These are phyloP conservation scores for Scedosporium dehoogii DNA, from an alignment of 2,329 filamentous ascomycete species.

Conservation along the genomic window DNA sequence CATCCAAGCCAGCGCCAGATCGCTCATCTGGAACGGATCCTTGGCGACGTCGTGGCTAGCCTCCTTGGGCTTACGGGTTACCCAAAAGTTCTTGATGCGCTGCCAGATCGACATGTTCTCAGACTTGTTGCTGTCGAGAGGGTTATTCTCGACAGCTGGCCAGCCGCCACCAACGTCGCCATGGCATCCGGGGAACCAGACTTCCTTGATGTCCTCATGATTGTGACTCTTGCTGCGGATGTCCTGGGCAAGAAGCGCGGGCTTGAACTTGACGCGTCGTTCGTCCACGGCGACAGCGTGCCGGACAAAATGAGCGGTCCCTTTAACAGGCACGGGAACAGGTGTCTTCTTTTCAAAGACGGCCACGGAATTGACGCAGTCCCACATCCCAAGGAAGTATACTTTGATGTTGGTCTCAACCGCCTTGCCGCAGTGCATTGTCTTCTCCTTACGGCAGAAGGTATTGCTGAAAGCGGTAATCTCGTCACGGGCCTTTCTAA, in stretches of 20 bases:
- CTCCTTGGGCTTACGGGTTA: conserved; percentile 21
- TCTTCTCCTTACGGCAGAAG: conserved; percentile 30
- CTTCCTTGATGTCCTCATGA: conserved; percentile 50
- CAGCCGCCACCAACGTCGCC: conserved; percentile 73
- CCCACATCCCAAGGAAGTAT: conserved; percentile 46
- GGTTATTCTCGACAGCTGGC: conserved; percentile 32
- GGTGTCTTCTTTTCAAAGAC: conserved; percentile 27
- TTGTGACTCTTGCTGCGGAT: conserved; percentile 16
- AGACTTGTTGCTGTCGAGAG: conserved; percentile 44
- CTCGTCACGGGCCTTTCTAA: conserved; percentile 20
- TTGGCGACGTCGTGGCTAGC: conserved; percentile 17
- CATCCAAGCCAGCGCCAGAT: conserved; percentile 63
- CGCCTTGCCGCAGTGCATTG: conserved; percentile 8
- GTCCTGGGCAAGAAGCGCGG: conserved; percentile 35
- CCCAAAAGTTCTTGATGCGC: conserved; percentile 25
- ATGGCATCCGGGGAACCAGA: conserved; percentile 74
- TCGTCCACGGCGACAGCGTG: conserved; percentile 45
- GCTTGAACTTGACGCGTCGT: conserved; percentile 44
- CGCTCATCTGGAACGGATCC: conserved; percentile 40
- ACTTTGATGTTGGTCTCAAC: conserved; percentile 30
- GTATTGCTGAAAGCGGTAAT: conserved; percentile 36
- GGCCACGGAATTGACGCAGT: conserved; percentile 42
- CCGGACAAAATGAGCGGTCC: conserved; percentile 34
- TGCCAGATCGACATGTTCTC: conserved; percentile 29
- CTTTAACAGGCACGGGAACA: conserved; percentile 24